Evolutionary conservation across 257 asterid genomes (phyloP).

Genomic region (Ophiorrhiza pumila): DNA sequence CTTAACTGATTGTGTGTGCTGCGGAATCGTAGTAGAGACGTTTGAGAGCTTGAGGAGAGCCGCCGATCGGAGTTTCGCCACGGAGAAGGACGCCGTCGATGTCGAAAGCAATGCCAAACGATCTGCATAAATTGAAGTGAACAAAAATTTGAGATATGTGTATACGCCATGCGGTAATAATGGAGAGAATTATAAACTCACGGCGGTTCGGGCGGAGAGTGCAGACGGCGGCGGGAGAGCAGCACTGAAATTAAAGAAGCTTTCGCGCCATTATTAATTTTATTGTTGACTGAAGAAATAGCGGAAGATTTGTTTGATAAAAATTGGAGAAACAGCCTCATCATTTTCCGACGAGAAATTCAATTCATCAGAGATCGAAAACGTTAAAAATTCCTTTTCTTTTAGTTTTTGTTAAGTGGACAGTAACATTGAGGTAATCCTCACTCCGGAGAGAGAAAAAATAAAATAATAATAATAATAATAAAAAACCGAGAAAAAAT

Average conservation of each 20-base stretch:
- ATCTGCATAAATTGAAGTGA: conserved; percentile 16
- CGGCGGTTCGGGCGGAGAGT: conserved; percentile 15
- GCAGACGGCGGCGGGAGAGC: conserved; percentile 7
- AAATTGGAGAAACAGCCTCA: conserved; percentile 18
- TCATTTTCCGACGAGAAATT: neutral
- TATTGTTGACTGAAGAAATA: conserved; percentile 8
- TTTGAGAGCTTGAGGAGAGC: conserved; percentile 70
- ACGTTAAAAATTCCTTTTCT: too few species aligned
- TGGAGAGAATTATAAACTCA: neutral
- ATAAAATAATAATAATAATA: too few species aligned
- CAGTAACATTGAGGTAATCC: too few species aligned
- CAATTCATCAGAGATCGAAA: too few species aligned
- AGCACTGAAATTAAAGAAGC: conserved; percentile 4
- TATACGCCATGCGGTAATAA: too few species aligned
- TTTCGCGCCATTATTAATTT: neutral
- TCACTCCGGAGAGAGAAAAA: too few species aligned
- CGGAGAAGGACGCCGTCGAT: conserved; percentile 91
- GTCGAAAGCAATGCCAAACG: conserved; percentile 90
- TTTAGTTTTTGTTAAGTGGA: too few species aligned
- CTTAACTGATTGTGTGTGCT: conserved; percentile 16
- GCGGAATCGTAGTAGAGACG: conserved; percentile 71
- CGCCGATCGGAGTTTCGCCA: conserved; percentile 72
- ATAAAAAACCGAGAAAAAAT: too few species aligned
- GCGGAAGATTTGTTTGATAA: conserved; percentile 10
- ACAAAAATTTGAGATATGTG: too few species aligned